Evolutionary conservation across 2,329 filamentous ascomycete genomes (phyloP).

Genomic region (Cryphonectria japonica): DNA sequence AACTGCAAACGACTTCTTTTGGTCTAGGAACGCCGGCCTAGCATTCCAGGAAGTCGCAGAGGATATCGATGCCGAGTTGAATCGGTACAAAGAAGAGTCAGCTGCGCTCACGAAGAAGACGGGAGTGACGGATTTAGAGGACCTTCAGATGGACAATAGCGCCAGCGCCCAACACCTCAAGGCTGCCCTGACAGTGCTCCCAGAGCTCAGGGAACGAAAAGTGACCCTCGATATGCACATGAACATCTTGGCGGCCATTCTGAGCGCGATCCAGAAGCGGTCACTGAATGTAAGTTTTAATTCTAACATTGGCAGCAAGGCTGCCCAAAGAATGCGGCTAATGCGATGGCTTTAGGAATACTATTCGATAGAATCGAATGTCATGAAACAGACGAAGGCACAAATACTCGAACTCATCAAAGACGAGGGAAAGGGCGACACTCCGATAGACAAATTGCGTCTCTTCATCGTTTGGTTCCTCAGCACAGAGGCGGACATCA

Average conservation of each 20-base stretch:
- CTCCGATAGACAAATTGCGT: constrained; percentile 86
- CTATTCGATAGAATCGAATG: constrained; percentile 92
- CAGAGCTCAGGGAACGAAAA: constrained; percentile 90
- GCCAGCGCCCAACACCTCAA: constrained; percentile 94
- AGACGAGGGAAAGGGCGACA: constrained; percentile 77
- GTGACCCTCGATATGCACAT: constrained; percentile 97
- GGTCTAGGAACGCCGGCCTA: constrained; percentile 86
- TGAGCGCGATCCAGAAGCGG: constrained; percentile 77
- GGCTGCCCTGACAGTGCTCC: constrained; percentile 89
- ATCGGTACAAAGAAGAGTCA: constrained; percentile 93
- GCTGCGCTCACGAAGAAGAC: constrained; percentile 95
- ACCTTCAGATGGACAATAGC: constrained; percentile 85
- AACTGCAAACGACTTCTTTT: constrained; percentile 91
- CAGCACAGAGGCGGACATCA: constrained; percentile 88
- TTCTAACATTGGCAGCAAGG: not conserved
- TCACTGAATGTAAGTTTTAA: constrained; percentile 67
- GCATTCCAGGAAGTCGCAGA: constrained; percentile 66
- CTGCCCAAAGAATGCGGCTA: not conserved
- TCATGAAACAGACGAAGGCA: constrained; percentile 86
- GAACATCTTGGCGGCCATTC: constrained; percentile 75
- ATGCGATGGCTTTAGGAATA: constrained; percentile 61
- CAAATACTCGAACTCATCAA: constrained; percentile 88
- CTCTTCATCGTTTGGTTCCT: constrained; percentile 97
- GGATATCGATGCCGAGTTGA: constrained; percentile 79
- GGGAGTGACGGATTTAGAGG: constrained; percentile 88